Percentiles rank a stretch among this genome's conserved stretches.
These are phyloP conservation scores for Yamadazyma oceani DNA, from an alignment of 1,139 yeast genomes.

Conservation along the genomic window DNA sequence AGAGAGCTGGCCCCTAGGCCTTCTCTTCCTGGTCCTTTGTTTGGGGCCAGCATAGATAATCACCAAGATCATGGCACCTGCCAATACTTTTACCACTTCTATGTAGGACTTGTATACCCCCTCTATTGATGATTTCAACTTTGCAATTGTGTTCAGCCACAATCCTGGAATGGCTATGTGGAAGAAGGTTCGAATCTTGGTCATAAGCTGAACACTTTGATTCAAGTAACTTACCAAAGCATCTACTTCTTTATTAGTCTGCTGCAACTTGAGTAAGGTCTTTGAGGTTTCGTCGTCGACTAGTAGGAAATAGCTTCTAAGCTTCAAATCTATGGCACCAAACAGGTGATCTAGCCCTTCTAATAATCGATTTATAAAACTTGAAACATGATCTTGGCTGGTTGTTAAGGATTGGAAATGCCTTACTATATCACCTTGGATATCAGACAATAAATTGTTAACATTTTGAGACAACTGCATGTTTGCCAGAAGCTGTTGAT, in stretches of 20 bases:
- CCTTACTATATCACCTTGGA: conserved; percentile 4
- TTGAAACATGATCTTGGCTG: not conserved
- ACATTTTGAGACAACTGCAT: conserved; percentile 3
- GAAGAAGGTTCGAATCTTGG: no score
- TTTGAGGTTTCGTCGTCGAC: not conserved
- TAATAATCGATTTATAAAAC: conserved; percentile 1
- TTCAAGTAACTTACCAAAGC: not conserved
- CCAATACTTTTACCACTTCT: no score
- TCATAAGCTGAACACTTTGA: no score
- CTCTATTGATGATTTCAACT: no score
- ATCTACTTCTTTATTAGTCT: not conserved
- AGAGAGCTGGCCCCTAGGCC: no score
- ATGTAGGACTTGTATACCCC: no score
- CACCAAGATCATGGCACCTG: no score
- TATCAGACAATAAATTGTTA: conserved; percentile 1
- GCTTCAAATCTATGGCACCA: not conserved
- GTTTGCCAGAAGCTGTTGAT: conserved; percentile 1
- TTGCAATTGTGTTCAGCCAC: no score
- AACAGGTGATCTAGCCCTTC: conserved; percentile 1
- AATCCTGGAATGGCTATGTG: no score
- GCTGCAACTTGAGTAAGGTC: not conserved
- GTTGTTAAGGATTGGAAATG: not conserved
- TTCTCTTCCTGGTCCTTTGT: no score
- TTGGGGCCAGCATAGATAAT: no score
- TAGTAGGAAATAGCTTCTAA: not conserved